Conservation (phyloP, 352 stramenopile genomes). For the Phytopythium litorale region DNA sequence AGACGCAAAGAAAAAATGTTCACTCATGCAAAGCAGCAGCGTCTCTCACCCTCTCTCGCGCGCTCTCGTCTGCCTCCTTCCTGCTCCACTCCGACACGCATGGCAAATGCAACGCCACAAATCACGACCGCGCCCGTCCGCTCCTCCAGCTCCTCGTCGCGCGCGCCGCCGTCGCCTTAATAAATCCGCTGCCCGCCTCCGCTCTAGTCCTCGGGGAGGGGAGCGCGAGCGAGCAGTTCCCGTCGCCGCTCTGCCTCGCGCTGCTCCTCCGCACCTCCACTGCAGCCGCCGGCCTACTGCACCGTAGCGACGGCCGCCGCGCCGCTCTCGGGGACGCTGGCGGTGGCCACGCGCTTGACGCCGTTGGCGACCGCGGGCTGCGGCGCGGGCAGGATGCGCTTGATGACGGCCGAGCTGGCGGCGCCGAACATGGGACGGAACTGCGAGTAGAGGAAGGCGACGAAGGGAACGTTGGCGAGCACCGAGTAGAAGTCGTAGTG, state of each 20-base stretch:
- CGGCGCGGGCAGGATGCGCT: slow-evolving; percentile 42
- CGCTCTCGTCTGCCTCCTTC: not conserved
- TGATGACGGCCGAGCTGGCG: slow-evolving; percentile 67
- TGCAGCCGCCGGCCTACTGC: slow-evolving; percentile 13
- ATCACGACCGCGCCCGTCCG: not conserved
- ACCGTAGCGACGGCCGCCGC: slow-evolving; percentile 16
- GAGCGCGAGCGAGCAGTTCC: slow-evolving; percentile 1
- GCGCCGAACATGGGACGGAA: slow-evolving; percentile 71
- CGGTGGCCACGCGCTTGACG: slow-evolving; percentile 9
- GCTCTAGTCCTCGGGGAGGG: not conserved
- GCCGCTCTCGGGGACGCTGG: slow-evolving; percentile 1
- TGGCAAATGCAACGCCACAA: not conserved
- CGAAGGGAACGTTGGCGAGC: slow-evolving; percentile 69
- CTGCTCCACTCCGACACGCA: not conserved
- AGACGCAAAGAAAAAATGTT: slow-evolving; percentile 12
- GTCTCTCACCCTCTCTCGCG: not conserved
- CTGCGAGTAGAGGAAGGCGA: slow-evolving; percentile 78
- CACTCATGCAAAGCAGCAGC: slow-evolving; percentile 11
- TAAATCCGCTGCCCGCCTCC: slow-evolving; percentile 1
- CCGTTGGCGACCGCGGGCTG: slow-evolving; percentile 17
- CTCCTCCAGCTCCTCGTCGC: not conserved
- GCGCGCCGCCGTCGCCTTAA: not conserved
- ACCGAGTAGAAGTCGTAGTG: slow-evolving; percentile 85
- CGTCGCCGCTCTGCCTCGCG: not conserved
- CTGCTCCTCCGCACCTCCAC: not conserved